phyloP scores from a whole-genome alignment of 2,329 filamentous ascomycete genomes.

The Elsinoe arachidis region DNA sequence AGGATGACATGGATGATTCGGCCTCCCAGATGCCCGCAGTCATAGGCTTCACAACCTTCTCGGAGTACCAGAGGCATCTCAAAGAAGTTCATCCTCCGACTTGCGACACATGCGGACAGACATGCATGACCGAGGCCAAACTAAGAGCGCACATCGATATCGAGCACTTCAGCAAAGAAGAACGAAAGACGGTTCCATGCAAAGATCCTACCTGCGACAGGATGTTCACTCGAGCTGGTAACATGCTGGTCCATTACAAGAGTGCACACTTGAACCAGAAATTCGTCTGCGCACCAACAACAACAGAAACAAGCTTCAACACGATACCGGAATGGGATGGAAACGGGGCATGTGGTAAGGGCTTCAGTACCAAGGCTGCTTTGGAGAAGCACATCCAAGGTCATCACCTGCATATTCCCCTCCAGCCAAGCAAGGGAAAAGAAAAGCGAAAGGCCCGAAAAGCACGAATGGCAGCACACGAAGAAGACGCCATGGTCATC shows the following conservation, averaged over 20 bases:
- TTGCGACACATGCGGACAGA: constrained; percentile 65
- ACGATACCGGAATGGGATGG: constrained; percentile 55
- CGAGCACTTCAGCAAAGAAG: constrained; percentile 45
- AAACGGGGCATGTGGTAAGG: constrained; percentile 61
- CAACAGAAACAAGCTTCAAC: constrained; percentile 51
- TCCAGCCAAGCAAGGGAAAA: constrained; percentile 24
- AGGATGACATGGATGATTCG: constrained; percentile 22
- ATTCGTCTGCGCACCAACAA: constrained; percentile 68
- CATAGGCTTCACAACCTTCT: constrained; percentile 57
- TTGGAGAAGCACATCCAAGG: constrained; percentile 80
- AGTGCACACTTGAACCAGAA: constrained; percentile 64
- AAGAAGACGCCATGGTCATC: constrained; percentile 14
- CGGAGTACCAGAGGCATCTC: constrained; percentile 65
- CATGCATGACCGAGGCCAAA: constrained; percentile 57
- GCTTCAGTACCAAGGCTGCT: constrained; percentile 66
- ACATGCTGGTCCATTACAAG: constrained; percentile 70
- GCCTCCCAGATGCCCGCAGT: constrained; percentile 17
- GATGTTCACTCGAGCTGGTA: constrained; percentile 74
- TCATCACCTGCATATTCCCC: constrained; percentile 59
- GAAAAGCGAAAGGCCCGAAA: constrained; percentile 29
- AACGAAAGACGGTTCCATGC: constrained; percentile 43
- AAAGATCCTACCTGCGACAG: constrained; percentile 60
- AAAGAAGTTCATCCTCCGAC: constrained; percentile 60
- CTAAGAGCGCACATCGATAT: constrained; percentile 71
- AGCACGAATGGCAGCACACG: constrained; percentile 34